These are phyloP conservation scores for Annona squamosa DNA, from an alignment of 164 flowering plant species.

Conservation along the genomic window DNA sequence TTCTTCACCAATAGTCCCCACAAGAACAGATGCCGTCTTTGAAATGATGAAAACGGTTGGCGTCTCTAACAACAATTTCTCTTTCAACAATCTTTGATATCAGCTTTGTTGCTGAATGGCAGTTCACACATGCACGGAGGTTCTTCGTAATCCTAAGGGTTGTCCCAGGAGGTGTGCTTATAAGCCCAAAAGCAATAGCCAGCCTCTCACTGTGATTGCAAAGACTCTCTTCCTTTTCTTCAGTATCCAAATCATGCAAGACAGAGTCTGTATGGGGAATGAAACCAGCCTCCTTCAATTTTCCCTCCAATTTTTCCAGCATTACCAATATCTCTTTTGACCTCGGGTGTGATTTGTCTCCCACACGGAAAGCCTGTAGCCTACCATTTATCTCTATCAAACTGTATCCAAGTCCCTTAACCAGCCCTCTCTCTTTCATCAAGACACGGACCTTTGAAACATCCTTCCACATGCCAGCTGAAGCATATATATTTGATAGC, in stretches of 20 bases:
- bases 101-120: conserved; percentile 27
- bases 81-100: conserved; percentile 28
- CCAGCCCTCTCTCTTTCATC: conserved; percentile 27
- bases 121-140: conserved; percentile 31
- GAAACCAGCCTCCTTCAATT: conserved; percentile 25
- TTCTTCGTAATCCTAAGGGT: conserved; percentile 28
- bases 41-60: conserved; percentile 28
- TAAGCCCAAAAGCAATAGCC: conserved; percentile 30
- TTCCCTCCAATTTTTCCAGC: conserved; percentile 22
- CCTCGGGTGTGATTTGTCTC: conserved; percentile 31
- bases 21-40: conserved; percentile 30
- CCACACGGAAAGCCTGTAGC: conserved; percentile 27
- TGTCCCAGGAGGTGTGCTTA: conserved; percentile 25
- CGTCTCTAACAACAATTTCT: conserved; percentile 27
- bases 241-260: conserved; percentile 25
- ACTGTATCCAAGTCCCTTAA: conserved; percentile 26
- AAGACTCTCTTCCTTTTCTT: conserved; percentile 26
- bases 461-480: conserved; percentile 23
- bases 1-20: conserved; percentile 25
- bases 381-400: conserved; percentile 27
- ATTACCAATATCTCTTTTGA: conserved; percentile 21
- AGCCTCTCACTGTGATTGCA: conserved; percentile 31
- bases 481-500: conserved; percentile 34
- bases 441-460: conserved; percentile 21
- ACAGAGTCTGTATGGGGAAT: conserved; percentile 22